Evolutionary conservation across 1,284 basidiomycete species (phyloP).

Genomic region (Marasmius sp.): DNA sequence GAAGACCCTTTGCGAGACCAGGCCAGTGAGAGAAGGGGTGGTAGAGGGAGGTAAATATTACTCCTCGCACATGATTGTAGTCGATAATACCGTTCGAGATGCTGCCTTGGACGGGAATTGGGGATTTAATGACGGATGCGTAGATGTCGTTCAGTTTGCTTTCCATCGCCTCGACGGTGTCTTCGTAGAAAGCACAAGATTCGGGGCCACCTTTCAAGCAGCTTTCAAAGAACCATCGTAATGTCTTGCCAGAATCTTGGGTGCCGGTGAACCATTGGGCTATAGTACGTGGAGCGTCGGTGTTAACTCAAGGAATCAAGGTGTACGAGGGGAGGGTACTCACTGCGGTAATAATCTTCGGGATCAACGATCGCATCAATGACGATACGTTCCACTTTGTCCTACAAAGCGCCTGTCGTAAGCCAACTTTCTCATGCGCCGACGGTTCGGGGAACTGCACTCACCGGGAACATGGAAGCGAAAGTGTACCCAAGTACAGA

Average conservation of each 20-base stretch:
- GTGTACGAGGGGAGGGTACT: no score
- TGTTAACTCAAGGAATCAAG: not conserved
- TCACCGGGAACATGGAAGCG: constrained; percentile 16
- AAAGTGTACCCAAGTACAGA: constrained; percentile 19
- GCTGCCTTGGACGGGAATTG: constrained; percentile 22
- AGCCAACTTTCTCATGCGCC: not conserved
- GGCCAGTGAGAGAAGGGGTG: not conserved
- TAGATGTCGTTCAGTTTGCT: constrained; percentile 23
- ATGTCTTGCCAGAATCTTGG: constrained; percentile 24
- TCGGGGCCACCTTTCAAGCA: constrained; percentile 24
- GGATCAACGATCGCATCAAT: constrained; percentile 19
- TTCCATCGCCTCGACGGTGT: constrained; percentile 21
- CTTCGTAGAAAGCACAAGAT: constrained; percentile 26
- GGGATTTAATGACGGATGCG: constrained; percentile 13
- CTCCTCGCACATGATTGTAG: not conserved
- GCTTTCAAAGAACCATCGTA: constrained; percentile 24
- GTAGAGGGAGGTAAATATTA: not conserved
- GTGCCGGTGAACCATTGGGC: constrained; percentile 18
- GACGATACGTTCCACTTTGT: constrained; percentile 17
- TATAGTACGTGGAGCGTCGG: not conserved
- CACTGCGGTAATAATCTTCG: constrained; percentile 13
- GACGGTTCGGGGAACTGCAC: not conserved
- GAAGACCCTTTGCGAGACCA: not conserved
- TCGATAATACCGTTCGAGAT: constrained; percentile 15
- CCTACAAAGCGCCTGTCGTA: no score